Evolutionary conservation across 352 stramenopile genomes (phyloP).

Genomic region (Plasmopara viticola): DNA sequence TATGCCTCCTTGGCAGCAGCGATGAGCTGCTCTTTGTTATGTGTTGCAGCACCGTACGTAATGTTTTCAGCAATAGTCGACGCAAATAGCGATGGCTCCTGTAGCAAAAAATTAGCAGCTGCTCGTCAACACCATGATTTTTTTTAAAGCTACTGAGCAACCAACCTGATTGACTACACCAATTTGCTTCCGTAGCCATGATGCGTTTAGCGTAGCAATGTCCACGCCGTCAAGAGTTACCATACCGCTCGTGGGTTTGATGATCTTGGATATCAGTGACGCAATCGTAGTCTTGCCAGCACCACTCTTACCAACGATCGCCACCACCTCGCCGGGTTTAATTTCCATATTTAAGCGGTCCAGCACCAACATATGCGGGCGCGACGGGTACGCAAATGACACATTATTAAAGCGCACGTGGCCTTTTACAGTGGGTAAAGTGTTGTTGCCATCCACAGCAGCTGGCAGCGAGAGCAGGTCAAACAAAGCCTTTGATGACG

Average conservation of each 20-base stretch:
- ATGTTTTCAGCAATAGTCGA: conserved; percentile 84
- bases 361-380: conserved; percentile 63
- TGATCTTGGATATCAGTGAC: conserved; percentile 75
- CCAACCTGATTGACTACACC: conserved; percentile 74
- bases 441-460: conserved; percentile 34
- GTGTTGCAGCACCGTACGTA: conserved; percentile 55
- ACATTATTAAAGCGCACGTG: conserved; percentile 77
- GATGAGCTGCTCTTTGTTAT: conserved; percentile 51
- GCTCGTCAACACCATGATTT: conserved; percentile 11
- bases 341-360: conserved; percentile 61
- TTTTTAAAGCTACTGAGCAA: conserved; percentile 1
- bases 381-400: conserved; percentile 77
- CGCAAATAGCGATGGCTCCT: conserved; percentile 77
- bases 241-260: conserved; percentile 44
- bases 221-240: conserved; percentile 73
- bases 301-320: conserved; percentile 81
- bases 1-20: conserved; percentile 64
- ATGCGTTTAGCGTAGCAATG: conserved; percentile 54
- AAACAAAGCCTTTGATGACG: conserved; percentile 70
- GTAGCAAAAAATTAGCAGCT: conserved; percentile 2
- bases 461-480: conserved; percentile 48
- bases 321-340: conserved; percentile 71
- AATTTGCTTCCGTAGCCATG: conserved; percentile 78
- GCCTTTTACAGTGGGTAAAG: conserved; percentile 43
- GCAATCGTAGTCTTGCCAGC: conserved; percentile 81